phyloP scores from a whole-genome alignment of 257 asterid species.

The Jasminum sambac region DNA sequence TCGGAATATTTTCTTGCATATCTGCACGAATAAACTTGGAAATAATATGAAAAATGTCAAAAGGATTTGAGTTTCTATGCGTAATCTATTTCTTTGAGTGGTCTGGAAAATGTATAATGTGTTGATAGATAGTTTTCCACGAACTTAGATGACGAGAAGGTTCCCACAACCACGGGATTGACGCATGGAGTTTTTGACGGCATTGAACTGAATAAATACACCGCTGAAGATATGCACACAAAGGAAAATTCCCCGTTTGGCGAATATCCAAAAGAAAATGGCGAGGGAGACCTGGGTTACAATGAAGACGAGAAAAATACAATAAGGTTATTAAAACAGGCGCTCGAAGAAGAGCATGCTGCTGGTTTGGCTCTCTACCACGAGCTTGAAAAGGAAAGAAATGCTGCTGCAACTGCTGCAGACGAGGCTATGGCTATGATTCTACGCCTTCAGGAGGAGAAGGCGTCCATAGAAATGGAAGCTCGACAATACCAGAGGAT shows the following conservation, averaged over 20 bases:
- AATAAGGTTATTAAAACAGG: constrained; percentile 52
- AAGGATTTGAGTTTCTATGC: neutral
- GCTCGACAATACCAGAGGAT: constrained; percentile 87
- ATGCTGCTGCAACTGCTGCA: constrained; percentile 90
- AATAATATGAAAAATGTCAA: neutral
- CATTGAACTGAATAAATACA: constrained; percentile 24
- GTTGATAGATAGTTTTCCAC: neutral
- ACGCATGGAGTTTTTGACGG: constrained; percentile 32
- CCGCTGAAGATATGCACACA: constrained; percentile 34
- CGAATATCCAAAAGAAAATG: constrained; percentile 27
- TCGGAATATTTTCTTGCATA: neutral
- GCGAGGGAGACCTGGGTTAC: constrained; percentile 22
- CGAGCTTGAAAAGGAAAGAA: constrained; percentile 94
- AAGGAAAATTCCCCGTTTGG: constrained; percentile 28
- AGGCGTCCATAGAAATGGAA: constrained; percentile 82
- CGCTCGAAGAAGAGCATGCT: constrained; percentile 53
- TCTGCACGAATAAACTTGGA: neutral
- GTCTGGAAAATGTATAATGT: too few relatives aligned
- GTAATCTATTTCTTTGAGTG: too few relatives aligned
- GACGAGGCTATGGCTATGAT: constrained; percentile 99
- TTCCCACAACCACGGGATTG: constrained; percentile 33
- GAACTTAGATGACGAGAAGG: constrained; percentile 40
- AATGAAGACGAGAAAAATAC: constrained; percentile 40
- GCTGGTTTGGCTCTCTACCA: constrained; percentile 50
- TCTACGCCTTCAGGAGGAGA: constrained; percentile 88